Base-by-base conservation (phyloP, 352 stramenopile genomes). In the Phytophthora lateralis region DNA sequence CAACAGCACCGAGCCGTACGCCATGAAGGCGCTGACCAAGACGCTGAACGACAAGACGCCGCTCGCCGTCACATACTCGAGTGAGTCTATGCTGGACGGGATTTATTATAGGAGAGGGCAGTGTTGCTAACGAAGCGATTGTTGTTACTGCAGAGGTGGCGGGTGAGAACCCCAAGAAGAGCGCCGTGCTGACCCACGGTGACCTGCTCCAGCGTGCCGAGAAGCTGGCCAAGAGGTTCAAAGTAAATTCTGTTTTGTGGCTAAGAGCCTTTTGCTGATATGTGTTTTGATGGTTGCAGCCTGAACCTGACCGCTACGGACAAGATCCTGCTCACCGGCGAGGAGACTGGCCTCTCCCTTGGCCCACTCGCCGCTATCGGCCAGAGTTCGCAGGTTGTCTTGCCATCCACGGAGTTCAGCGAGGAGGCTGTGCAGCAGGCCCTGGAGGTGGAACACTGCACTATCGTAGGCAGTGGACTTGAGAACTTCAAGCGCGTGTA, bases 401-500 rank as follows among this genome's bases (percentile, higher is more conserved):
- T 96, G 52, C 81, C 85, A 21, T 90, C 88, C 44, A 67, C 71
- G 26, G 88, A 95, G 56, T 83, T 75, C 60, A 76, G 78, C 67
- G 60, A 83, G 15, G 77, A 91, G 45, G 82, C 86, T 21, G 67
- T 93, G 44, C 61, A 88, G 71, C 75, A 93, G 69, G 85, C 86
- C 39, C 71, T 89, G 35, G 82, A 91, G 73, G 48, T 90, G 46
- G 88, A 96, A 60, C 55, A 79, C 61, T 90, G 80, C 71, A 95
- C 59, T 72, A 74, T 96, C 56, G 73, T 93, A 66, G 86, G 84
- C 63, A 85, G 81, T 56, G 81, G 81, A 29, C 75, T 82, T 32
- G 60, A 85, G 51, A 80, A 89, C 68, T 94, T 93, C 73, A 91
- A 92, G 80, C 85, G 88, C 60, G 76, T 94, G 58, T 92, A 89